Base-by-base conservation (phyloP, 257 asterid genomes). In the Solanum dulcamara region DNA sequence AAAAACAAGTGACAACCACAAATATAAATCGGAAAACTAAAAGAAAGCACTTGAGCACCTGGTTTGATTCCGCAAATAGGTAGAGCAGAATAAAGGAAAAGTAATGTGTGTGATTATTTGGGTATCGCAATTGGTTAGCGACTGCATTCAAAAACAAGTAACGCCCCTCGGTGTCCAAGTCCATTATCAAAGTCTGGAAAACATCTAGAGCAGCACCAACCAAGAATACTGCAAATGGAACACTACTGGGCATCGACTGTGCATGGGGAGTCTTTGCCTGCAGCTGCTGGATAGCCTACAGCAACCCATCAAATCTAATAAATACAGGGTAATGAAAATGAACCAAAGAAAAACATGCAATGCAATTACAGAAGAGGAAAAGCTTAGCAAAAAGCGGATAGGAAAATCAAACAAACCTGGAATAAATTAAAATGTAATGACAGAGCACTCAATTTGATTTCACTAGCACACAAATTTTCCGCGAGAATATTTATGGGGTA, bases 111-210 rank as follows among this genome's bases (percentile, higher is more conserved):
- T 97, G 99, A 87, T 90, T 97, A 92, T 97, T 97, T 14, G 99
- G 99, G 86, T 97, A 97, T 10, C 99, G 99, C 50, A 97, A 85
- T 90, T 97, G 99, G 85, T 97, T 97, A 86, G 98, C 99, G 72
- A 95, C 88, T 24, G 99, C 98, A 24, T 95, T 97, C 91, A 97
- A 85, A 89, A 97, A 97, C 50, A 97, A 93, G 92, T 97, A 97
- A 55, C 98, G 95, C 22, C 99, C 99, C 91, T 97, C 99, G 0
- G 98, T 90, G 83, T 97, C 99, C 60, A 97, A 92, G 85, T 97
- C 99, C 87, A 90, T 38, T 85, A 94, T 93, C 91, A 97, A 87
- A 4, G 89, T 81, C 93, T 95, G 98, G 90, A 95, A 95, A 72
- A 96, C 92, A 88, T 94, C 98, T 89, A 94, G 84, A 28, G 98